These are phyloP conservation scores for Taiwanofungus camphoratus DNA, from an alignment of 1,284 basidiomycete species.

Conservation along the genomic window DNA sequence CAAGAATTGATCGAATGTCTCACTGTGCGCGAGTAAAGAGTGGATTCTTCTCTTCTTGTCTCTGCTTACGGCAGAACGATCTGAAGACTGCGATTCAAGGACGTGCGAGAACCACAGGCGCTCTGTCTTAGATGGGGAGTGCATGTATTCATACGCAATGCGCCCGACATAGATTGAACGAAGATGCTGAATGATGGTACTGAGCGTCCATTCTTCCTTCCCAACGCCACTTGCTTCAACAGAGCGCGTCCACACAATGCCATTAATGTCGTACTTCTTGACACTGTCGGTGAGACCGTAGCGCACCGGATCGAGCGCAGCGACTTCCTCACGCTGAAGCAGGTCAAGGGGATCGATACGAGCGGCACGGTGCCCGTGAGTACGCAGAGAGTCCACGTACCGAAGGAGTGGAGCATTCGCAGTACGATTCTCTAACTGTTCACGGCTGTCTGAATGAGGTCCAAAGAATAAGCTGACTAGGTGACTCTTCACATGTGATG, in stretches of 20 bases:
- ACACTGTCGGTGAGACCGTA: slow-evolving; percentile 63
- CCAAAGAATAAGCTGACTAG: neutral
- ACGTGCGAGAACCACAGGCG: slow-evolving; percentile 82
- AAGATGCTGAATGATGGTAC: slow-evolving; percentile 66
- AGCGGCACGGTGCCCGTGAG: slow-evolving; percentile 76
- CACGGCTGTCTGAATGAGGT: slow-evolving; percentile 53
- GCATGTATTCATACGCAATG: slow-evolving; percentile 89
- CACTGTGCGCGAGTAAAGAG: slow-evolving; percentile 64
- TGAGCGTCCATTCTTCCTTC: slow-evolving; percentile 62
- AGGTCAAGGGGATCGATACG: slow-evolving; percentile 83
- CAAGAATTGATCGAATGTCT: slow-evolving; percentile 78
- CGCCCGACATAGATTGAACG: slow-evolving; percentile 72
- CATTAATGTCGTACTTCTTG: slow-evolving; percentile 65
- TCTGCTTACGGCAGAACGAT: slow-evolving; percentile 26
- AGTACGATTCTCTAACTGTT: slow-evolving; percentile 72
- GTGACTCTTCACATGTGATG: neutral
- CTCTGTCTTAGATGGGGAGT: slow-evolving; percentile 75
- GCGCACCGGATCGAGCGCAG: slow-evolving; percentile 71
- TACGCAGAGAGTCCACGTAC: slow-evolving; percentile 82
- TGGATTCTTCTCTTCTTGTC: slow-evolving; percentile 54
- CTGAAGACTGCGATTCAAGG: slow-evolving; percentile 58
- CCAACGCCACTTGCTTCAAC: slow-evolving; percentile 38
- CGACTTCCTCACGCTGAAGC: slow-evolving; percentile 79
- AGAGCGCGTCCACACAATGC: slow-evolving; percentile 70
- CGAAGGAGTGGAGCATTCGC: slow-evolving; percentile 75